A percentile compares a stretch with the other conserved stretches of the same genome.
These are phyloP conservation scores for Gnomoniopsis sp. DNA, from an alignment of 2,329 filamentous ascomycete genomes.

Conservation along the genomic window DNA sequence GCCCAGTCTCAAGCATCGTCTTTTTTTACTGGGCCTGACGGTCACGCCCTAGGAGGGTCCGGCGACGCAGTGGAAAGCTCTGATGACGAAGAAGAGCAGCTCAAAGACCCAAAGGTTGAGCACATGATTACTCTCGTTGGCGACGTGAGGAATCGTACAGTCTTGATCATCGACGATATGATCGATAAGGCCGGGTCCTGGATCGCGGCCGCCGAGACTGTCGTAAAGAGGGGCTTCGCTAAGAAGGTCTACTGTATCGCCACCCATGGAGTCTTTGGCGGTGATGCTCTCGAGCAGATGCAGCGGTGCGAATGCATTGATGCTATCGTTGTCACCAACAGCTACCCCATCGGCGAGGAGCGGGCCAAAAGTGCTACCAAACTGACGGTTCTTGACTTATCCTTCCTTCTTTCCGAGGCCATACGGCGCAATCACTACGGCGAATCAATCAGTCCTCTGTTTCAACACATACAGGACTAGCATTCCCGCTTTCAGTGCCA, in stretches of 20 bases:
- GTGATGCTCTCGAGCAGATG: constrained; percentile 84
- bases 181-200: constrained; percentile 96
- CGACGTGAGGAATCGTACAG: constrained; percentile 81
- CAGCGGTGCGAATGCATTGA: constrained; percentile 92
- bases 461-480: constrained; percentile 62
- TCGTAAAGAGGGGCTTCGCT: constrained; percentile 86
- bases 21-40: constrained; percentile 68
- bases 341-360: constrained; percentile 82
- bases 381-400: constrained; percentile 84
- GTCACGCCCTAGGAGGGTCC: constrained; percentile 74
- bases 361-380: constrained; percentile 71
- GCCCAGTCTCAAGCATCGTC: constrained; percentile 73
- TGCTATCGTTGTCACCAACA: constrained; percentile 92
- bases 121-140: constrained; percentile 98
- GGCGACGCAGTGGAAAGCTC: constrained; percentile 78
- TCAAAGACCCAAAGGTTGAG: constrained; percentile 76
- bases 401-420: constrained; percentile 82
- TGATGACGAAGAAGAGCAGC: constrained; percentile 91
- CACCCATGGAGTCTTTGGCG: constrained; percentile 91
- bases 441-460: constrained; percentile 71
- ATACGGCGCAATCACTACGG: constrained; percentile 96
- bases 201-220: constrained; percentile 96
- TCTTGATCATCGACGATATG: constrained; percentile 98
- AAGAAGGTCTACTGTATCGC: constrained; percentile 97
- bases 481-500: constrained; percentile 21